Evolutionary conservation across 2,329 filamentous ascomycete genomes (phyloP), one percentile per base, ranked within the genome.

Genomic region (Zasmidium citrigriseum): DNA sequence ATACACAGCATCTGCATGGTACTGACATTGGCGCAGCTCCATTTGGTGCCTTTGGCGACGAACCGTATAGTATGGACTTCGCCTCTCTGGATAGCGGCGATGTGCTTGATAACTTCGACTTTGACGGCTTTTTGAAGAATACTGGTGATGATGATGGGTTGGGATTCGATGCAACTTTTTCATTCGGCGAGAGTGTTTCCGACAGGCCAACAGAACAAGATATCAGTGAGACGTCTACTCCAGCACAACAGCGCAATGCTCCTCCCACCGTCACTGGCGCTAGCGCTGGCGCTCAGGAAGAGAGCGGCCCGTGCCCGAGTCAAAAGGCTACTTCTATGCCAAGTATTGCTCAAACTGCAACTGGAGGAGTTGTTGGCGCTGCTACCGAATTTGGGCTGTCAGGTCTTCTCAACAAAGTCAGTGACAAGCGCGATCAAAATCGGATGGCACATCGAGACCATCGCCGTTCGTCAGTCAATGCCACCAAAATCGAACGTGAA

Each of bases 31-130:
- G 73, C 54, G 60, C 57, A 52, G 71, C 68, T 34, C 74, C 75
- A 5, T 79, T 79, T 61, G 77, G 77, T 52, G 73, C 70, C 50
- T 66, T 78, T 34, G 67, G 12, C 34, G 65, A 68, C 57, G 73
- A 76, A 54, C 63, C 77, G 72, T 70, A 57, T 52, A n/a, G n/a
- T n/a, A 74, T 78, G 55, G 73, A 75, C 55, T 75, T 79, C 60
- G 71, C 69, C 50, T 60, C 64, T 66, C 72, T 78, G 80, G 79
- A 79, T 77, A 72, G 83, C 77, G 57, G 82, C 83, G 79, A 91
- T 86, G 82, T 90, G 81, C 78, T 85, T 78, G 67, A 86, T 77
- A 75, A 82, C 82, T 88, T 88, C 70, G 85, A 88, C 72, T 88
- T 88, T 70, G 86, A 88, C 68, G 84, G 82, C 16, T 88, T 88